Percentiles rank a stretch among this genome's conserved stretches.
phyloP scores from a whole-genome alignment of 2,329 filamentous ascomycete species.

The Ophiostoma pallidulum region DNA sequence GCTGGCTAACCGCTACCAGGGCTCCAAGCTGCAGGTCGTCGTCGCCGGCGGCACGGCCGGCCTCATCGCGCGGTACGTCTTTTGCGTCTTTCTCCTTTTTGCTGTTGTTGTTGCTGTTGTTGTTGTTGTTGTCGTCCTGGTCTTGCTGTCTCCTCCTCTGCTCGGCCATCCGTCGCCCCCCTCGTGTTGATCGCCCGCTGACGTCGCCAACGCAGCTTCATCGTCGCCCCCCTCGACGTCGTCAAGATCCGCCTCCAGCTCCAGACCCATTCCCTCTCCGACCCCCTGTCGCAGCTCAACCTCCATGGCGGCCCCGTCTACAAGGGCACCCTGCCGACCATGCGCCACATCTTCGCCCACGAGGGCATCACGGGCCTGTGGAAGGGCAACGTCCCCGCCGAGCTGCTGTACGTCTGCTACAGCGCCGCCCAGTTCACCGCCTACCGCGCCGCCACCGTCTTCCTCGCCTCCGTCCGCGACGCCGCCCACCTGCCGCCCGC shows the following conservation, averaged over 20 bases:
- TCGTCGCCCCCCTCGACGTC: conserved; percentile 91
- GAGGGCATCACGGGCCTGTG: conserved; percentile 84
- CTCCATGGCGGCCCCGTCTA: conserved; percentile 45
- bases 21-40: conserved; percentile 47
- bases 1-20: conserved; percentile 28
- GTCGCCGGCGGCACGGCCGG: conserved; percentile 58
- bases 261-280: conserved; percentile 74
- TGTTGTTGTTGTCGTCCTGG: neutral
- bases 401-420: conserved; percentile 89
- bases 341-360: conserved; percentile 64
- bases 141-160: no score
- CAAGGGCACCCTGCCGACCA: conserved; percentile 67
- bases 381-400: conserved; percentile 96
- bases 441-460: conserved; percentile 66
- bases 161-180: neutral
- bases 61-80: conserved; percentile 71
- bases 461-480: conserved; percentile 43
- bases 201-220: conserved; percentile 62
- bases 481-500: conserved; percentile 40
- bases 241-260: conserved; percentile 97
- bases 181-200: conserved; percentile 1
- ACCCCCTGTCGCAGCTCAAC: conserved; percentile 52
- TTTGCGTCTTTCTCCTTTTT: neutral
- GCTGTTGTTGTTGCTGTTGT: neutral
- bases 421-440: conserved; percentile 81